Evolutionary conservation across 495 filamentous ascomycete species (phyloP).

Genomic region (Aspergillus sparsus): DNA sequence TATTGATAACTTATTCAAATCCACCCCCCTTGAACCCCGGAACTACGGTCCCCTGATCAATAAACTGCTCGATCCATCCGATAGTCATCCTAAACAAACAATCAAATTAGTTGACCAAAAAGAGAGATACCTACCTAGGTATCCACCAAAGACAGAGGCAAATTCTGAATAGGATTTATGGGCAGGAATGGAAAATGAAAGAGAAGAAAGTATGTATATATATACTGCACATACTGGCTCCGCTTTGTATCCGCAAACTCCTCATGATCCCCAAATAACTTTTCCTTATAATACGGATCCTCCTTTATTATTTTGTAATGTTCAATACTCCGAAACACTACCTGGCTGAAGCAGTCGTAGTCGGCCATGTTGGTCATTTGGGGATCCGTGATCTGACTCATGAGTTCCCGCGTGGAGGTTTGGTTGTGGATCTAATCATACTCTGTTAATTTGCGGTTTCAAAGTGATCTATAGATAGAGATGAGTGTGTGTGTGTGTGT

Average conservation of each 20-base stretch:
- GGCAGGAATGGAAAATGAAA: not conserved
- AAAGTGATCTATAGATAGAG: constrained; percentile 16
- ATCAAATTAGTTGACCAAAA: not conserved
- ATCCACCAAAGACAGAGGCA: not conserved
- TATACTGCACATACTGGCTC: constrained; percentile 32
- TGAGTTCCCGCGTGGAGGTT: constrained; percentile 33
- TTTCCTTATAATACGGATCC: constrained; percentile 41
- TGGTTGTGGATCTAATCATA: constrained; percentile 48
- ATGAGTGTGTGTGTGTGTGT: no score
- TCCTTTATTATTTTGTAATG: constrained; percentile 43
- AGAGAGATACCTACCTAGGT: not conserved
- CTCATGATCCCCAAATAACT: constrained; percentile 43
- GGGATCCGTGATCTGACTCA: constrained; percentile 42
- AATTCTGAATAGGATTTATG: not conserved
- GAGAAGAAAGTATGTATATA: not conserved
- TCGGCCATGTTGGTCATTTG: constrained; percentile 43
- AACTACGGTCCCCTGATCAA: constrained; percentile 11
- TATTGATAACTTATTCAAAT: not conserved
- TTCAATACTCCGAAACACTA: constrained; percentile 44
- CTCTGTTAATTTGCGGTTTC: no score
- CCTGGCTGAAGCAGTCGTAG: constrained; percentile 52
- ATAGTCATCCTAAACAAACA: constrained; percentile 44
- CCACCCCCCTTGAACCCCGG: constrained; percentile 7
- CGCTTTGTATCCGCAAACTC: constrained; percentile 50
- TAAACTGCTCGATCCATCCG: constrained; percentile 34